Conservation (phyloP, 441 rosid genomes). For the Erysimum pusillum region DNA sequence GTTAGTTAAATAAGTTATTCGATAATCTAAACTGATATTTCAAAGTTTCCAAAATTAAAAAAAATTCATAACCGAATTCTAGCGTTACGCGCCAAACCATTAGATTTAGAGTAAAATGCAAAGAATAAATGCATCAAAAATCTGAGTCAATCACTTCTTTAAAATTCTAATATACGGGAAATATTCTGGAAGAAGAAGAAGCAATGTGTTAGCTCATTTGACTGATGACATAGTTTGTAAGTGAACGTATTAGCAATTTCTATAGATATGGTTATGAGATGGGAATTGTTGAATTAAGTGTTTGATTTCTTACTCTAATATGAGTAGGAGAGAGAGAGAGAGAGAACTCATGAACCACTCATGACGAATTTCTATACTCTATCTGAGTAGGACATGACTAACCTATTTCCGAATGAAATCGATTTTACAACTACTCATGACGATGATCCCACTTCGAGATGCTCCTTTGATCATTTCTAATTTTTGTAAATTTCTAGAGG, state of each 20-base stretch:
- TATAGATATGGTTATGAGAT: slow-evolving; percentile 5
- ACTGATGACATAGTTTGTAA: slow-evolving; percentile 4
- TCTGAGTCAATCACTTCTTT: no score
- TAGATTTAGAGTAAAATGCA: neutral
- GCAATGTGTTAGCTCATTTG: slow-evolving; percentile 1
- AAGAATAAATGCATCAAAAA: neutral
- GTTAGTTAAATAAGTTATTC: no score
- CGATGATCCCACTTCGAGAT: slow-evolving; percentile 28
- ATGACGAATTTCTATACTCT: neutral
- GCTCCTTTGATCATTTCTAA: slow-evolving; percentile 13
- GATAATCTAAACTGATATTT: no score
- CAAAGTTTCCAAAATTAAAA: no score
- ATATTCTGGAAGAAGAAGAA: neutral
- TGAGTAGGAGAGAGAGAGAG: slow-evolving; percentile 23
- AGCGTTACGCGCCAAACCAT: neutral
- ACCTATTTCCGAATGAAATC: slow-evolving; percentile 31
- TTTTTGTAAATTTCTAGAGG: neutral
- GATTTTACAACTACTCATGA: slow-evolving; percentile 40
- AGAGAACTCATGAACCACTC: slow-evolving; percentile 5
- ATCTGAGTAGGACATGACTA: slow-evolving; percentile 7
- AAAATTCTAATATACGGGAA: no score
- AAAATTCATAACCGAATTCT: neutral
- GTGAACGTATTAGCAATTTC: neutral
- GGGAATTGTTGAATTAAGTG: neutral
- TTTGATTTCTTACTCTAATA: slow-evolving; percentile 9